Base-by-base conservation (phyloP, 1,284 basidiomycete genomes). In the Trichosporon ovoides region DNA sequence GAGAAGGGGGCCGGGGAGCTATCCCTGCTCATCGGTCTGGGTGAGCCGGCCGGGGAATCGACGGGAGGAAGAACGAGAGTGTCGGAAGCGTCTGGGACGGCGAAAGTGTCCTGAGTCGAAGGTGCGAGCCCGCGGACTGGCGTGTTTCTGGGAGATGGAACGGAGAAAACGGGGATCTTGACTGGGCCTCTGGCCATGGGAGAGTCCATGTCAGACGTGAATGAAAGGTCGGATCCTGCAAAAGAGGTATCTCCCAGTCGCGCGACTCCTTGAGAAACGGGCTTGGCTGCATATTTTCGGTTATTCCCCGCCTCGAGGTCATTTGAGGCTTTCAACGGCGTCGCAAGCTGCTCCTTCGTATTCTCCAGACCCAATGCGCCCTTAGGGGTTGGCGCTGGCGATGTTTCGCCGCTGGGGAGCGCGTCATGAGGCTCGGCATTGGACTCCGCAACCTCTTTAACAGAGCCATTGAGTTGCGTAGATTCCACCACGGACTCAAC, bases 151-250 rank as follows among this genome's bases (percentile, higher is more conserved):
- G 31, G 59, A 18, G 57, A 53, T 3, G 52, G 46, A 16, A 57
- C 48, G 2, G 38, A 49, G 43, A 58, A 65, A 11, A 53, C 43
- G 0, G 73, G 73, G 19, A 74, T 69, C 50, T 72, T 60, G 18
- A 72, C 69, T 5, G 68, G 68, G 2, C 69, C 73, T 16, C 73
- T 64, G 13, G 61, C 65, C 2, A 69, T 24, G 0, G 71, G 71
- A 3, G 72, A 75, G 43, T 71, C 67, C 11, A 61, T 19, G 35
- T 65, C 61, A 7, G 59, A 60, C 7, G 51, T 53, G 33, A 59
- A 56, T 19, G 57, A 60, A 19, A 49, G 24, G 53, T 62, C 48
- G 18, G 49, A 53, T 14, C 7, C 38, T 4, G 22, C 19, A 14
- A 28, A 1, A 3, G 43, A 48, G 3, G 16, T 14, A 16, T 48